phyloP scores from a whole-genome alignment of 2,329 filamentous ascomycete genomes.

The Penicillium capsulatum region DNA sequence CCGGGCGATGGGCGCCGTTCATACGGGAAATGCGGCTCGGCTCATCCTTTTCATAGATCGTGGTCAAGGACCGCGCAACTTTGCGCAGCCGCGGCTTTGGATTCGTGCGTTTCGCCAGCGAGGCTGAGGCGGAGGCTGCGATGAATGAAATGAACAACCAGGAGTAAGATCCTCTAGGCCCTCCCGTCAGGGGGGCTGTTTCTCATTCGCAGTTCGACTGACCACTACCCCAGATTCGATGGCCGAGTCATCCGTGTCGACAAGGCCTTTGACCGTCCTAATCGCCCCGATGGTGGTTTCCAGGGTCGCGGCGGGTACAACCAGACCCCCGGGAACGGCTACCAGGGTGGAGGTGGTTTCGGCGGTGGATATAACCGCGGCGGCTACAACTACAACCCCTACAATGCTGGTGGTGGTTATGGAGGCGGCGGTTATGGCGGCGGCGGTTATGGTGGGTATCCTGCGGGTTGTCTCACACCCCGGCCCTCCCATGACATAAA shows the following conservation, averaged over 20 bases:
- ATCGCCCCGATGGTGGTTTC: conserved; percentile 51
- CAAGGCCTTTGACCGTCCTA: conserved; percentile 79
- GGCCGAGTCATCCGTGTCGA: conserved; percentile 92
- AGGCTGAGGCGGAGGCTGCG: conserved; percentile 42
- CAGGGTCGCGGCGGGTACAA: conserved; percentile 47
- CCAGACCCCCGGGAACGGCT: conserved; percentile 34
- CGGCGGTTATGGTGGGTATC: conserved; percentile 31
- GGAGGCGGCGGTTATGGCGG: conserved; percentile 28
- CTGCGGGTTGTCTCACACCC: not conserved
- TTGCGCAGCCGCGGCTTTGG: conserved; percentile 95
- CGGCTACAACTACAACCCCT: conserved; percentile 32
- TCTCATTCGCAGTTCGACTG: conserved; percentile 5
- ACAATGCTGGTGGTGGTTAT: conserved; percentile 19
- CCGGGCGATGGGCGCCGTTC: not conserved
- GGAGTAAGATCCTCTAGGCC: conserved; percentile 60
- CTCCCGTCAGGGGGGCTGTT: too few species aligned
- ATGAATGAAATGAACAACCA: conserved; percentile 45
- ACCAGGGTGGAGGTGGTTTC: conserved; percentile 34
- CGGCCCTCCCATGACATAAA: not conserved
- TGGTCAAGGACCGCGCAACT: conserved; percentile 96
- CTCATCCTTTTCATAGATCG: conserved; percentile 62
- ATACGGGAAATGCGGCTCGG: conserved; percentile 10
- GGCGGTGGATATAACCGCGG: conserved; percentile 20
- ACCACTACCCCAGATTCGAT: conserved; percentile 65
- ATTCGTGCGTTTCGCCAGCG: conserved; percentile 76